Conservation (phyloP, 352 stramenopile species). For the Pythium phragmitis region DNA sequence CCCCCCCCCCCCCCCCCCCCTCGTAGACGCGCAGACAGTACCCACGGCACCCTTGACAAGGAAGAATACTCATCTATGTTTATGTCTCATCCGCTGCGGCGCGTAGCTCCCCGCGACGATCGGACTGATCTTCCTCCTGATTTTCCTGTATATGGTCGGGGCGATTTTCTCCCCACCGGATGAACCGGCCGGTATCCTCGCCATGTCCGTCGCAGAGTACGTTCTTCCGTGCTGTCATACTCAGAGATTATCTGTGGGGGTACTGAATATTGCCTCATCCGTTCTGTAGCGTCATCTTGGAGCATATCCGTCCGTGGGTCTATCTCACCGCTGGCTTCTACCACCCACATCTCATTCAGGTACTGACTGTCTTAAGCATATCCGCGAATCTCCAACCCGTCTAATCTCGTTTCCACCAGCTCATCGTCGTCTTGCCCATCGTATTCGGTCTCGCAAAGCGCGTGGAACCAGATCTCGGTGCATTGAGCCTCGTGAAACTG, state of each 20-base stretch:
- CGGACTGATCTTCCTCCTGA: constrained; percentile 54
- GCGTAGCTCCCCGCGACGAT: constrained; percentile 70
- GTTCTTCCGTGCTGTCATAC: not conserved
- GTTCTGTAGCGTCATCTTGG: constrained; percentile 64
- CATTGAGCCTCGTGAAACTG: constrained; percentile 60
- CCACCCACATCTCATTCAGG: constrained; percentile 75
- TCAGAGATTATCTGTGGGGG: not conserved
- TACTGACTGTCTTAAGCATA: constrained; percentile 7
- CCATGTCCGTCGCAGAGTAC: constrained; percentile 72
- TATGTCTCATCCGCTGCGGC: not conserved
- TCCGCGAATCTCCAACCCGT: not conserved
- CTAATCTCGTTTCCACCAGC: constrained; percentile 29
- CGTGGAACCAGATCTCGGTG: constrained; percentile 72
- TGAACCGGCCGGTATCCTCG: constrained; percentile 65
- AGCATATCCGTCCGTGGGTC: constrained; percentile 85
- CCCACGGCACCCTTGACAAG: no score
- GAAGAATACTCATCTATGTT: not conserved
- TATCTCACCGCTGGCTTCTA: constrained; percentile 87
- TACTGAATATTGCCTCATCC: not conserved
- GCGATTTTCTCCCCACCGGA: constrained; percentile 68
- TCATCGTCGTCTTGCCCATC: constrained; percentile 61
- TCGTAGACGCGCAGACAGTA: not conserved
- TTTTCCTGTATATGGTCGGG: constrained; percentile 72
- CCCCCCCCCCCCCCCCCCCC: no score
- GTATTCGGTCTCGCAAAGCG: constrained; percentile 71